Evolutionary conservation across 1,284 basidiomycete genomes (phyloP), one percentile per base, ranked within the genome.

Genomic region (Trichosporon coremiiforme): DNA sequence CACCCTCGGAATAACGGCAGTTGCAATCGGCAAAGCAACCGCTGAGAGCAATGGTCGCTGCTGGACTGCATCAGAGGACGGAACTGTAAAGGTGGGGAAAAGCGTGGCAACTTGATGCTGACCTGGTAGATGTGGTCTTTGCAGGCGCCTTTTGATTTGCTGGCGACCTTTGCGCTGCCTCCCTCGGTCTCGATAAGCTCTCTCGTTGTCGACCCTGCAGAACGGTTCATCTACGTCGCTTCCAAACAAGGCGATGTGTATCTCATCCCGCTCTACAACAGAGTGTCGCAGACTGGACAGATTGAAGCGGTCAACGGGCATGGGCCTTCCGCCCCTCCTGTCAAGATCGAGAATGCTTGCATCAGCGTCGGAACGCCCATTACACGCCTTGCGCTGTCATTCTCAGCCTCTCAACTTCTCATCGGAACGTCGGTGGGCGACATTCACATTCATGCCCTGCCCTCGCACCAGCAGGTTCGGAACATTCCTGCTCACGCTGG

Each of bases 91-190:
- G 86, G 92, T 93, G 71, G 68, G 82, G n/a, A n/a, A n/a, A n/a
- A 68, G n/a, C n/a, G n/a, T 71, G 29, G 55, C 66, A 5, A 25
- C 8, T 2, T 38, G 9, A n/a, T 10, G 35, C 50, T 35, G 33
- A 33, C 65, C 22, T 62, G 75, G 29, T n/a, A 81, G 91, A 83
- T 94, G 62, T 95, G 94, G 93, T 92, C 94, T 75, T 83, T 94
- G 5, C 86, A 89, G 2, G 89, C 92, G 0, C 88, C 88, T 57
- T 83, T 82, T 65, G 86, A 89, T 6, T 86, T 96, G 12, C 84
- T 96, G n/a, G 90, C 91, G 22, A 94, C 94, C 0, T 95, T 95
- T 79, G 86, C 89, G 72, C 92, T 95, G 70, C 92, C 94, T 29
- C 89, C 95, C 0, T 72, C 75, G 0, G 75, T 75, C 2, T 71